phyloP scores from a whole-genome alignment of 78 protist species.

The Pigoraptor vietnamica region DNA sequence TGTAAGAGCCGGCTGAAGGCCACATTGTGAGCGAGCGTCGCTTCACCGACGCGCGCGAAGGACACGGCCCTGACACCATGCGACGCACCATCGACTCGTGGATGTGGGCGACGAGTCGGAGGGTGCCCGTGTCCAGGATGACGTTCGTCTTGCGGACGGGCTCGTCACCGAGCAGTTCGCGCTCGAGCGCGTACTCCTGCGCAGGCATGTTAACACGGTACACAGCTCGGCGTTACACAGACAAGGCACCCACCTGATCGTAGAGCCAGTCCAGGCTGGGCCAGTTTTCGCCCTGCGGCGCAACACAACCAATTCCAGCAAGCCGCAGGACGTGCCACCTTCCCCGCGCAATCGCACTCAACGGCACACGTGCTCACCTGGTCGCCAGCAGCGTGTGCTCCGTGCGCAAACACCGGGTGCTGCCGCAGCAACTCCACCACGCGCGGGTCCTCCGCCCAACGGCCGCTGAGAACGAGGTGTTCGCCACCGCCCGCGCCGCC shows the following conservation, averaged over 20 bases:
- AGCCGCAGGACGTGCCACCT: no score
- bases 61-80: no score
- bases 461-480: neutral
- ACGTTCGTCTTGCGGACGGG: neutral
- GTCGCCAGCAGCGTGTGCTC: no score
- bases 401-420: neutral
- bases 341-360: no score
- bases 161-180: neutral
- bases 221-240: no score
- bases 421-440: neutral
- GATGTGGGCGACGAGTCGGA: neutral
- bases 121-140: neutral
- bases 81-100: neutral
- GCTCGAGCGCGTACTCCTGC: neutral
- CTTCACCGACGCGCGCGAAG: no score
- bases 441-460: neutral
- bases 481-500: neutral
- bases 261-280: neutral
- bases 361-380: no score
- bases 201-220: neutral
- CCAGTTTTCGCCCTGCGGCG: neutral
- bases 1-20: no score
- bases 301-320: no score
- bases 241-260: neutral
- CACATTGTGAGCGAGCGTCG: no score